Conservation (phyloP, 139 green algal species). For the Tetradesmus lagerheimii region DNA sequence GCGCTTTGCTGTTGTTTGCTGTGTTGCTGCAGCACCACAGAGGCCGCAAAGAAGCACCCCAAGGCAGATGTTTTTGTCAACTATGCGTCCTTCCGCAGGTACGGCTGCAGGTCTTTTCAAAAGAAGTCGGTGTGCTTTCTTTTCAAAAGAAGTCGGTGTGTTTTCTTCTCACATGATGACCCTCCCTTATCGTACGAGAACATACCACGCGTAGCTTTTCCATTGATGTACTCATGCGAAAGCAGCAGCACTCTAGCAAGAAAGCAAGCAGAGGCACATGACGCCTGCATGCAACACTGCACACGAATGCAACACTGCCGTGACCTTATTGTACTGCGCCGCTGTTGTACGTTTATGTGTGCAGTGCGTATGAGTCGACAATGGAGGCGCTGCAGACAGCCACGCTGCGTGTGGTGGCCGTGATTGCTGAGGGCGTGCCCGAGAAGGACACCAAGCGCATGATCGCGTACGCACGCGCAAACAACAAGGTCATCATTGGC, state of each 20-base stretch:
- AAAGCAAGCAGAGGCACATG: no score
- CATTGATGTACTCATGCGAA: no score
- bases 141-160: no score
- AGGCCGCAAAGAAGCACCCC: slow-evolving; percentile 80
- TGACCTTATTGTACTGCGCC: no score
- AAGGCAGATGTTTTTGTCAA: slow-evolving; percentile 96
- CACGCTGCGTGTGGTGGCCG: slow-evolving; percentile 88
- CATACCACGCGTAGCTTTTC: no score
- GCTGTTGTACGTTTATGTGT: no score
- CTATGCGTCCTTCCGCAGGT: slow-evolving; percentile 93
- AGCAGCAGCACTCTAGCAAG: no score
- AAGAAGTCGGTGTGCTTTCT: background rate
- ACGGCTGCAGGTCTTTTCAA: background rate
- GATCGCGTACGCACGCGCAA: slow-evolving; percentile 79
- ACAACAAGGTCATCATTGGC: slow-evolving; percentile 96
- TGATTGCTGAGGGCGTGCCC: slow-evolving; percentile 97
- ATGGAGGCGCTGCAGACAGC: slow-evolving; percentile 90
- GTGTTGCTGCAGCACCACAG: slow-evolving; percentile 68
- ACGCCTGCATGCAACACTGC: no score
- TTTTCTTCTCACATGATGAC: no score
- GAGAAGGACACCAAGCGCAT: slow-evolving; percentile 93
- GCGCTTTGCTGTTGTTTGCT: background rate
- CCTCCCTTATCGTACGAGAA: no score
- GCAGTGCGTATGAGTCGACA: slow-evolving; percentile 87
- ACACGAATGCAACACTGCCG: no score